Base-by-base conservation (phyloP, 345 rosid species). In the Eucalyptus pumila region DNA sequence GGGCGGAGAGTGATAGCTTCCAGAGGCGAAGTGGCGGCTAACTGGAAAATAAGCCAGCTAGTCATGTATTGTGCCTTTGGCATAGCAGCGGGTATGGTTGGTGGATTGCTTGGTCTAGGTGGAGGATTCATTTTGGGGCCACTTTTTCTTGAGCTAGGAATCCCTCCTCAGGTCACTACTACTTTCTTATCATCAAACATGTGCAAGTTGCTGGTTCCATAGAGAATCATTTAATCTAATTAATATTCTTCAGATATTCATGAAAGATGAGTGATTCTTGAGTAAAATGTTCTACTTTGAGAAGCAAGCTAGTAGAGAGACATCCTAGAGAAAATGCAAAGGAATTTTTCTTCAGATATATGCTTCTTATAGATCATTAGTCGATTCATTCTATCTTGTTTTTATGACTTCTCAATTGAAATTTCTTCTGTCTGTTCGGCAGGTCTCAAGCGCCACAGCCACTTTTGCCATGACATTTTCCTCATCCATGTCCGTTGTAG, bases 81-180 rank as follows among this genome's bases (percentile, higher is more conserved):
- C 76, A 23, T 93, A 37, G 45, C 88, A 26, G 94, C 93, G 27
- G 93, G 94, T 50, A 40, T 92, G 15, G 92, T 93, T 86, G 95
- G 95, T 45, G 95, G 93, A 44, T 50, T 93, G 91, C 94, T 93
- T 56, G 94, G 94, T 83, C 92, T 92, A 34, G 94, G 94, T 47
- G 94, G 94, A 89, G 95, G 95, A 83, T 92, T 92, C 89, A 92
- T 92, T 60, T 58, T 91, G 89, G 93, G 94, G 6, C 94, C 94
- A 37, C 92, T 93, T 85, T 91, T 93, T 87, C 90, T 93, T 44
- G 94, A 92, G 89, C 90, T 92, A 80, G 94, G 93, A 67, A 86
- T 93, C 88, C 93, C 93, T 86, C 93, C 95, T 65, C 91, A 91
- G 94, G 94, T 93, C 32, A 80, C 48, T 40, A 80, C 42, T n/a